phyloP scores from a whole-genome alignment of 805 yeast genomes.

The Myxozyma nipponensis region DNA sequence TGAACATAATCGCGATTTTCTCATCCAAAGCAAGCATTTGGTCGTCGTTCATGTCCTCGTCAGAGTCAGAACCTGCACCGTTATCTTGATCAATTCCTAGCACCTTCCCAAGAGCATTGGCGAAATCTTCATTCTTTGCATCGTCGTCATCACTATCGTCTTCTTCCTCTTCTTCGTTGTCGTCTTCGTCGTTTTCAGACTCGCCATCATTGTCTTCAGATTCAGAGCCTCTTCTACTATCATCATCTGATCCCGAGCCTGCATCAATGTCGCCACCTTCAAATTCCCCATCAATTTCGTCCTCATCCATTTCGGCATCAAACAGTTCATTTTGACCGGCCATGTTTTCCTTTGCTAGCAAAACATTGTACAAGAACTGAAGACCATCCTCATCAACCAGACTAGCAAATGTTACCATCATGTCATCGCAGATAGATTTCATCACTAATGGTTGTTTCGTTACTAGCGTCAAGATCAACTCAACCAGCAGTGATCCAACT shows the following conservation, averaged over 20 bases:
- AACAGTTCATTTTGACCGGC: conserved; percentile 20
- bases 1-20: conserved; percentile 16
- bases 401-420: conserved; percentile 10
- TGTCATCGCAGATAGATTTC: conserved; percentile 6
- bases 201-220: conserved; percentile 2
- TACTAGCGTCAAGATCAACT: conserved; percentile 10
- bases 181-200: conserved; percentile 2
- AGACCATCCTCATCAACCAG: conserved; percentile 9
- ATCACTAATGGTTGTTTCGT: conserved; percentile 10
- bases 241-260: conserved; percentile 9
- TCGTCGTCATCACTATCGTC: conserved; percentile 1
- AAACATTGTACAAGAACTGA: conserved; percentile 10
- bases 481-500: conserved; percentile 8
- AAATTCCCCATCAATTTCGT: conserved; percentile 11
- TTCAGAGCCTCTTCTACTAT: neutral
- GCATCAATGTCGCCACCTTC: conserved; percentile 12
- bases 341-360: conserved; percentile 12
- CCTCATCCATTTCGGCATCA: conserved; percentile 15
- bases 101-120: conserved; percentile 15
- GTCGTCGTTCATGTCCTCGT: conserved; percentile 25
- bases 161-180: conserved; percentile 8
- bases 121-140: conserved; percentile 9
- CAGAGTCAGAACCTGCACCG: conserved; percentile 3
- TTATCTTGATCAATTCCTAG: conserved; percentile 17
- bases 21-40: conserved; percentile 25